Evolutionary conservation across 495 filamentous ascomycete species (phyloP).

Genomic region (Parathielavia hyrcaniae): DNA sequence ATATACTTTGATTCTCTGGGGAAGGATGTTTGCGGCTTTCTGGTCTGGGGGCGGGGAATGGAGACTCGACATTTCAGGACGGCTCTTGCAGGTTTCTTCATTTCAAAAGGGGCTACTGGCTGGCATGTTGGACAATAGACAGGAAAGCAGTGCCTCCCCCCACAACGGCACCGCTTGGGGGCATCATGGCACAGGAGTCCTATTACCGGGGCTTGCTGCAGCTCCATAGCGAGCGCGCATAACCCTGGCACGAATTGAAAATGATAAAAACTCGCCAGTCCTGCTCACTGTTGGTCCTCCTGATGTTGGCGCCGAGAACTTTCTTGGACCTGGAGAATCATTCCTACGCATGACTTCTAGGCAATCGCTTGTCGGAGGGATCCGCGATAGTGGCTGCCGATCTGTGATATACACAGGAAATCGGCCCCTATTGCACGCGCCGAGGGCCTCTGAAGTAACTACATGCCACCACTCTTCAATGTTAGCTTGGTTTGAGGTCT

Average conservation of each 20-base stretch:
- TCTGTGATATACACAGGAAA: too few species aligned
- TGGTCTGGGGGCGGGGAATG: background rate
- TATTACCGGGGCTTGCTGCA: background rate
- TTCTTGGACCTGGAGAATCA: background rate
- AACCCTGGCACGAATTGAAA: conserved; percentile 20
- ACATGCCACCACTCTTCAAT: too few species aligned
- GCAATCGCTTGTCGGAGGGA: too few species aligned
- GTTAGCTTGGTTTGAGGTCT: too few species aligned
- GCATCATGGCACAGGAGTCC: conserved; percentile 14
- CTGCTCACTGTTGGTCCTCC: background rate
- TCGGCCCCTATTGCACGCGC: too few species aligned
- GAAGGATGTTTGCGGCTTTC: conserved; percentile 29
- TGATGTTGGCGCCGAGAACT: background rate
- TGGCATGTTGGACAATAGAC: conserved; percentile 25
- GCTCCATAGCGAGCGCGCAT: conserved; percentile 10
- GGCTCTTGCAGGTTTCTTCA: conserved; percentile 4
- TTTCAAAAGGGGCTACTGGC: conserved; percentile 23
- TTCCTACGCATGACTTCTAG: too few species aligned
- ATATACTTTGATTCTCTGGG: conserved; percentile 23
- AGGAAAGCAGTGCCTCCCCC: background rate
- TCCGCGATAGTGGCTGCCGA: too few species aligned
- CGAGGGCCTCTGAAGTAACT: too few species aligned
- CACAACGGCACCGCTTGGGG: background rate
- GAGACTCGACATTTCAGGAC: conserved; percentile 22
- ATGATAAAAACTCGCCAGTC: conserved; percentile 13